Evolutionary conservation across 2,329 filamentous ascomycete genomes (phyloP).

Genomic region (Beauveria brongniartii): DNA sequence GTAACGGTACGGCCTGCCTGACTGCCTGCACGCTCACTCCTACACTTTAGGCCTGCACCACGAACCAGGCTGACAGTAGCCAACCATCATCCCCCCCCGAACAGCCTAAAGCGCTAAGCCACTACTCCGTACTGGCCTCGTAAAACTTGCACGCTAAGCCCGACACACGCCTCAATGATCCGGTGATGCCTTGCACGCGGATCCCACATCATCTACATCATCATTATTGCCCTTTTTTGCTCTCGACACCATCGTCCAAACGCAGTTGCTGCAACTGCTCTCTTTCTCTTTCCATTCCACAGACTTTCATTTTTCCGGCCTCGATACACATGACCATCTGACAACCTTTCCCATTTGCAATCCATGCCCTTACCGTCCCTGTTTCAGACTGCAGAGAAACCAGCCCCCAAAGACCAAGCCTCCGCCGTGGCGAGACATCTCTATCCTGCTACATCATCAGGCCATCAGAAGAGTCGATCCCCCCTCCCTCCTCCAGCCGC

Average conservation of each 20-base stretch:
- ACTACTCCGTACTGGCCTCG: conserved; percentile 3
- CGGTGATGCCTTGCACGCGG: conserved; percentile 5
- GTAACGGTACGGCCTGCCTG: too few relatives aligned
- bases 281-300: background rate
- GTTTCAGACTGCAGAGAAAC: background rate
- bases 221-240: background rate
- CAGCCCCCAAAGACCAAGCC: background rate
- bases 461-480: background rate
- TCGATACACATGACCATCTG: background rate
- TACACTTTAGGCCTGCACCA: too few relatives aligned
- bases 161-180: background rate
- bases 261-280: background rate
- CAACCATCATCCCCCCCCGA: background rate
- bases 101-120: background rate
- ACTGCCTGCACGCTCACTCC: too few relatives aligned
- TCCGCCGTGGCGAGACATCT: background rate
- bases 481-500: background rate
- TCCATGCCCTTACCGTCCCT: background rate
- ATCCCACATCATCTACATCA: background rate
- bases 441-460: background rate
- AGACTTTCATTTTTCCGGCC: background rate
- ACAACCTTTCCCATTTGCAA: background rate
- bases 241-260: background rate
- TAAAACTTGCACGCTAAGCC: background rate
- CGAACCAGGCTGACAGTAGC: background rate